phyloP scores from a whole-genome alignment of 129 eudicot genomes.

The Smallanthus sonchifolius region DNA sequence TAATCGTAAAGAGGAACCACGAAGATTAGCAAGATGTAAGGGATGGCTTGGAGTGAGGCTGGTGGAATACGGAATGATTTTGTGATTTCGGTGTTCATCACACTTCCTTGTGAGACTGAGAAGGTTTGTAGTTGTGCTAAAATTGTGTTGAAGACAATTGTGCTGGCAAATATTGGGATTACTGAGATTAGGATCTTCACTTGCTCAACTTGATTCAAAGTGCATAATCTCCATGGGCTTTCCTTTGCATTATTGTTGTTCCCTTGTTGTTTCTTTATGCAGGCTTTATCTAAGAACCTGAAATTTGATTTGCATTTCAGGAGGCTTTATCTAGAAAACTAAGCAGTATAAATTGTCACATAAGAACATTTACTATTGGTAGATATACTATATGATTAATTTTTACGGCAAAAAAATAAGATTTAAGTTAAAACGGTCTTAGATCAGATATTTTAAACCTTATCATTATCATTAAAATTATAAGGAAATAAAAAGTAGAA shows the following conservation, averaged over 20 bases:
- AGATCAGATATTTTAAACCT: too few species aligned
- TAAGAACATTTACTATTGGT: not conserved
- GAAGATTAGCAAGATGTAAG: conserved; percentile 74
- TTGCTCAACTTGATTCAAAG: conserved; percentile 70
- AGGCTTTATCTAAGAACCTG: conserved; percentile 96
- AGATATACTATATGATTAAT: too few species aligned
- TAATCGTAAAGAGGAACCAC: conserved; percentile 81
- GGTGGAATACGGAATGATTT: conserved; percentile 77
- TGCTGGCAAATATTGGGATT: conserved; percentile 83
- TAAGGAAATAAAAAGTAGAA: too few species aligned
- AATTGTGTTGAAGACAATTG: conserved; percentile 83
- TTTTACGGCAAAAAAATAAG: too few species aligned
- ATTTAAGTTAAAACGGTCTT: too few species aligned
- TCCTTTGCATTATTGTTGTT: conserved; percentile 31
- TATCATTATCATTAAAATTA: too few species aligned
- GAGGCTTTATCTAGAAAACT: too few species aligned
- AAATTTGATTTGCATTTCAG: not conserved
- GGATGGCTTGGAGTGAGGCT: conserved; percentile 95
- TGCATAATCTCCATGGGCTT: conserved; percentile 77
- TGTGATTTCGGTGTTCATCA: conserved; percentile 75
- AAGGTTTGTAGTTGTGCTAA: conserved; percentile 96
- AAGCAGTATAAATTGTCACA: too few species aligned
- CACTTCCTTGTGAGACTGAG: conserved; percentile 93
- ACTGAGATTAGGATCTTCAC: conserved; percentile 69
- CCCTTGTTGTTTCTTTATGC: conserved; percentile 51